Conservation (phyloP, 345 rosid genomes). For the Sonneratia alba region DNA sequence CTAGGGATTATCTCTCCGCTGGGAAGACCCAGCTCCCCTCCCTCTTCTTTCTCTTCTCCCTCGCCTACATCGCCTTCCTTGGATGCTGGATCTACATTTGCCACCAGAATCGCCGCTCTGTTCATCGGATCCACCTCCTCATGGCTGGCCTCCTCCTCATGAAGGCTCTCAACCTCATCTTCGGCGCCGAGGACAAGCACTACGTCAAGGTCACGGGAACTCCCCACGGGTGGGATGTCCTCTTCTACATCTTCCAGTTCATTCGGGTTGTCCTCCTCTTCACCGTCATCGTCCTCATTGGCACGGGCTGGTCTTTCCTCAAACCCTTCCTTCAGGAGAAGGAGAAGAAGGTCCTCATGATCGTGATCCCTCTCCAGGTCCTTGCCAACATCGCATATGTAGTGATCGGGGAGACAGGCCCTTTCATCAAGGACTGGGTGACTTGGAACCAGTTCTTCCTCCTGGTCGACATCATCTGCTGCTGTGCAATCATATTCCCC, state of each 20-base stretch:
- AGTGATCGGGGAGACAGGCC: slow-evolving; percentile 91
- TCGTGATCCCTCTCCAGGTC: slow-evolving; percentile 92
- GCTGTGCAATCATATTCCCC: slow-evolving; percentile 91
- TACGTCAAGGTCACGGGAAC: slow-evolving; percentile 82
- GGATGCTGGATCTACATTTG: slow-evolving; percentile 61
- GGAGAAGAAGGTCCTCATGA: slow-evolving; percentile 93
- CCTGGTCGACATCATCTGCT: slow-evolving; percentile 78
- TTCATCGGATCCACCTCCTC: slow-evolving; percentile 77
- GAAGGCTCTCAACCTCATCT: slow-evolving; percentile 81
- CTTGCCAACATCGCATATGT: slow-evolving; percentile 77
- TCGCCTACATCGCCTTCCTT: slow-evolving; percentile 46
- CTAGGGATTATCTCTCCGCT: slow-evolving; percentile 62
- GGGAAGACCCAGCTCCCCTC: slow-evolving; percentile 72
- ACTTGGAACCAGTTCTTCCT: slow-evolving; percentile 92
- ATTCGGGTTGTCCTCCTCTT: slow-evolving; percentile 77
- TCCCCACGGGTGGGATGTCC: slow-evolving; percentile 92
- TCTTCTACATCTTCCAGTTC: slow-evolving; percentile 83
- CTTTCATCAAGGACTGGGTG: slow-evolving; percentile 77
- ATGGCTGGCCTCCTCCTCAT: slow-evolving; percentile 67
- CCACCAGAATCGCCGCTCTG: slow-evolving; percentile 32
- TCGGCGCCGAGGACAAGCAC: slow-evolving; percentile 84
- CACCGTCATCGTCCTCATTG: slow-evolving; percentile 86
- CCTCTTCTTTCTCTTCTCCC: slow-evolving; percentile 43
- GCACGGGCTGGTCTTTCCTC: slow-evolving; percentile 96
- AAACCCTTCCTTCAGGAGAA: slow-evolving; percentile 92